Evolutionary conservation across 2,329 filamentous ascomycete genomes (phyloP).

Genomic region (Corinectria fuckeliana): DNA sequence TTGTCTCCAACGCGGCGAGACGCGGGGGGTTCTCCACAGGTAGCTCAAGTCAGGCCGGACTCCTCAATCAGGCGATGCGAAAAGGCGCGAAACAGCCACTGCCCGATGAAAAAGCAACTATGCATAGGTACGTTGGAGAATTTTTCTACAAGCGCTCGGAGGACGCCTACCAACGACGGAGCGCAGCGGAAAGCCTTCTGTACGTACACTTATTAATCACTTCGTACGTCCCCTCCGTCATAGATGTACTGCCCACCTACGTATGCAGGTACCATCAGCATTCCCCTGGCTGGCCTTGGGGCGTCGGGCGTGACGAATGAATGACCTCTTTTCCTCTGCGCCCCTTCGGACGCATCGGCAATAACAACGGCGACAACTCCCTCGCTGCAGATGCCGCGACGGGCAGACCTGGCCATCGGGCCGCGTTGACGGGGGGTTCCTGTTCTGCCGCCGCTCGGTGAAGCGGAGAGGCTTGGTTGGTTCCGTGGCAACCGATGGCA

Average conservation of each 20-base stretch:
- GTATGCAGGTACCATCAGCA: constrained; percentile 14
- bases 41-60: no score
- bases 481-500: not conserved
- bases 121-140: not conserved
- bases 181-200: constrained; percentile 1
- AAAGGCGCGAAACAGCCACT: constrained; percentile 21
- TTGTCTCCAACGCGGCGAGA: constrained; percentile 3
- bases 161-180: constrained; percentile 19
- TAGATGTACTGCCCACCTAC: no score
- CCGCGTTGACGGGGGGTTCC: not conserved
- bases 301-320: not conserved
- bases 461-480: not conserved
- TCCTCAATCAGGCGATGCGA: constrained; percentile 27
- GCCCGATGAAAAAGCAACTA: constrained; percentile 32
- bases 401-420: no score
- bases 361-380: not conserved
- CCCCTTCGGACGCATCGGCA: constrained; percentile 8
- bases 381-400: not conserved
- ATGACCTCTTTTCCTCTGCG: not conserved
- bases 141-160: constrained; percentile 9
- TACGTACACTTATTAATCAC: no score
- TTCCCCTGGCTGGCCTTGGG: not conserved
- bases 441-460: not conserved
- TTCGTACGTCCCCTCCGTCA: no score
- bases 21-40: not conserved